A percentile compares a stretch with the other conserved stretches of the same genome.
Evolutionary conservation across 2,329 filamentous ascomycete genomes (phyloP).

Genomic region (Fusarium siculi): DNA sequence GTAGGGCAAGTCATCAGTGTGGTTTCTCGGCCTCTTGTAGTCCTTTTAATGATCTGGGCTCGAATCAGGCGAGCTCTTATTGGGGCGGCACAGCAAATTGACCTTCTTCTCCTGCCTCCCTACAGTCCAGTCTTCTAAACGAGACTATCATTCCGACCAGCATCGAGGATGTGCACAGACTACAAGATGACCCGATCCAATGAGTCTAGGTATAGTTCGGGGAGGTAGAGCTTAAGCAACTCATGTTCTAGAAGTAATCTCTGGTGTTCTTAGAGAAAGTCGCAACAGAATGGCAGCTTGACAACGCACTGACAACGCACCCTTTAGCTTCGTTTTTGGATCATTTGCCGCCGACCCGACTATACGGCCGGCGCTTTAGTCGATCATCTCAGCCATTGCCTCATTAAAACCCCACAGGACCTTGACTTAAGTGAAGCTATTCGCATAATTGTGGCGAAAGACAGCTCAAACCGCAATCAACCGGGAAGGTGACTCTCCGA

Average conservation of each 20-base stretch:
- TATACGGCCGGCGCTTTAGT: not conserved
- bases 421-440: not conserved
- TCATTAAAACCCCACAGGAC: not conserved
- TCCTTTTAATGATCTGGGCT: not conserved
- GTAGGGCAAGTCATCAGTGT: not conserved
- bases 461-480: too few species aligned
- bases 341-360: not conserved
- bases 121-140: not conserved
- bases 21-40: too few species aligned
- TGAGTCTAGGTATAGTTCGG: fast-evolving
- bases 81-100: not conserved
- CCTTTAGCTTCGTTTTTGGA: not conserved
- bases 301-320: not conserved
- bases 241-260: not conserved
- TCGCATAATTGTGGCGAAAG: not conserved
- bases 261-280: not conserved
- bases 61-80: fast-evolving
- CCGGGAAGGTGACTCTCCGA: not conserved
- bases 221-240: fast-evolving
- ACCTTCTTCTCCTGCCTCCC: not conserved
- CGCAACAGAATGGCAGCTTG: not conserved
- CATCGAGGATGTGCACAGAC: not conserved
- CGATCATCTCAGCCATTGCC: not conserved
- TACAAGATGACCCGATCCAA: not conserved
- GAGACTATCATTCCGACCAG: too few species aligned